Base-by-base conservation (phyloP, 345 rosid species). In the Pistacia vera region DNA sequence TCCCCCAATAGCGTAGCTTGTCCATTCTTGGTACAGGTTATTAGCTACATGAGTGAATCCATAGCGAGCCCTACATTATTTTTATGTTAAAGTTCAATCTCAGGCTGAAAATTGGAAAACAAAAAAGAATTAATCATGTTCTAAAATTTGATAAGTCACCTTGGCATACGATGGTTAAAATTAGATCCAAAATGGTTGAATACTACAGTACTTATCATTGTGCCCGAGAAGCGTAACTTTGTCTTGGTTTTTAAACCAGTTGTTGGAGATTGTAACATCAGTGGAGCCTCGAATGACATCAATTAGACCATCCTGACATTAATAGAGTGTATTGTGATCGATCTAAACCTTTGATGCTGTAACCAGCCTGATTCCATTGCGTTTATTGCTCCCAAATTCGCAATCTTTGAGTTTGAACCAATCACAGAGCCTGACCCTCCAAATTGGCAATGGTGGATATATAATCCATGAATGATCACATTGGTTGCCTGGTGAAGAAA, bases 111-210 rank as follows among this genome's bases (percentile, higher is more conserved):
- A 36, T 22, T 22, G 4, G 9, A 12, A 51, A 51, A 51, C 3
- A 49, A 49, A 11, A 56, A 35, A 22, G 68, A 3, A 66, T 62
- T 57, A 87, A 94, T 36, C 38, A 36, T 2, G 4, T 36, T 36
- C 38, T 36, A 36, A 36, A 36, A 36, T 36, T 36, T 4, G 4
- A 2, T 36, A 36, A 36, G 38, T 36, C 89, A 86, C 85, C 94
- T 86, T 77, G 97, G 98, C 98, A 93, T 95, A n/a, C 97, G 81
- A 65, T 91, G 94, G 83, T 95, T 91, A 82, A 97, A 93, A 22
- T 93, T 86, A 17, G 95, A 97, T 51, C 97, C 95, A 48, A 95
- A 92, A 81, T 90, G 95, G 79, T 88, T 95, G 82, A 87, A 87
- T 14, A 82, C 84, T 55, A 92, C 86, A 7, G 93, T 92, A 86